Conservation (phyloP, 129 eudicot species). For the Lonicera japonica region DNA sequence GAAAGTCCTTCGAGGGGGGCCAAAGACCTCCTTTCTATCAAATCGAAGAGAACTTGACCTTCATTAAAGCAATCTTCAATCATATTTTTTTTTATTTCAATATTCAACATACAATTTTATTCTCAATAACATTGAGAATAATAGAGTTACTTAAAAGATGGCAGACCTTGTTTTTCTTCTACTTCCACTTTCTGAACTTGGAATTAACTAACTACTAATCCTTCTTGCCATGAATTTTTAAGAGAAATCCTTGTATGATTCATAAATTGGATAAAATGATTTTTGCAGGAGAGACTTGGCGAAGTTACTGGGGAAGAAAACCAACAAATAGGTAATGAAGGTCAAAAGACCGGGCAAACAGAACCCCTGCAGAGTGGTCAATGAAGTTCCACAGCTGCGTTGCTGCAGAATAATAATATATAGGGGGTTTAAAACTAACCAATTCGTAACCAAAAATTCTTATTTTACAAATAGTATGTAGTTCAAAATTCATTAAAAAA, state of each 20-base stretch:
- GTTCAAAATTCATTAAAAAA: conserved; percentile 32
- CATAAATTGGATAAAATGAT: background rate
- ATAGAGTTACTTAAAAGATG: too few species aligned
- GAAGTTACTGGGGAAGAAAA: conserved; percentile 54
- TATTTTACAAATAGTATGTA: conserved; percentile 27
- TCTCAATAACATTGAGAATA: too few species aligned
- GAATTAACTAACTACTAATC: too few species aligned
- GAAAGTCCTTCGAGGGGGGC: too few species aligned
- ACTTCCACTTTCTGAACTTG: too few species aligned
- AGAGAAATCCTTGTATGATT: too few species aligned
- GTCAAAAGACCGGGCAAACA: conserved; percentile 28
- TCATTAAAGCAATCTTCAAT: too few species aligned
- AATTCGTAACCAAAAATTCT: conserved; percentile 16
- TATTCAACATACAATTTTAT: too few species aligned
- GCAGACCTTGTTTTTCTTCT: background rate
- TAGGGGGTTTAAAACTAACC: conserved; percentile 40
- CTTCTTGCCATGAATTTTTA: too few species aligned
- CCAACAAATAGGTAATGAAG: conserved; percentile 30
- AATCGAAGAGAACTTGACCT: too few species aligned
- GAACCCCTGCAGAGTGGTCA: conserved; percentile 32
- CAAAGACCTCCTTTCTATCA: too few species aligned
- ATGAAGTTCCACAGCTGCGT: conserved; percentile 20
- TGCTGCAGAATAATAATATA: conserved; percentile 8
- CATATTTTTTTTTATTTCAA: too few species aligned
- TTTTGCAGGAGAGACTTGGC: conserved; percentile 71